Conservation (phyloP, 805 yeast genomes). For the Kuraishia piskuri region DNA sequence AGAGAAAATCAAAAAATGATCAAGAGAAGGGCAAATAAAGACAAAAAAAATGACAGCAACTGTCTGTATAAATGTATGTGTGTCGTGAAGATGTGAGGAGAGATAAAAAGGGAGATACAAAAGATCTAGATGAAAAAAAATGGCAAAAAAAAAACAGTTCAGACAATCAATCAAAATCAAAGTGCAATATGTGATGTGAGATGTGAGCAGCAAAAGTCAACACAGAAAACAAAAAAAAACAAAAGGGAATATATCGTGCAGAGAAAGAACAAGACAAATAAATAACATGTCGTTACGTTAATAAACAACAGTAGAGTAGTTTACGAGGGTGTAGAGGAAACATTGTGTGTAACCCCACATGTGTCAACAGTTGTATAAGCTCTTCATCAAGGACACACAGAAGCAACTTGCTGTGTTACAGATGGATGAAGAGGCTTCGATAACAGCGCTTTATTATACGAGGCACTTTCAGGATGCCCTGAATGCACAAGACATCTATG, state of each 20-base stretch:
- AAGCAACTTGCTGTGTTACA: too few species aligned
- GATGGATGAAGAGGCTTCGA: too few species aligned
- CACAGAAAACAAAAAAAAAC: not conserved
- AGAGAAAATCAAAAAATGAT: conserved; percentile 3
- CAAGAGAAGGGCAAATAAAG: not conserved
- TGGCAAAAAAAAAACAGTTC: not conserved
- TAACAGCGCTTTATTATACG: too few species aligned
- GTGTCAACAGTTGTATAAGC: too few species aligned
- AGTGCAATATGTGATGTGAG: not conserved
- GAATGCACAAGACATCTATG: too few species aligned
- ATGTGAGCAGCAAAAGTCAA: not conserved
- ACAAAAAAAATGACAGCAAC: conserved; percentile 1
- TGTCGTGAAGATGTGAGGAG: not conserved
- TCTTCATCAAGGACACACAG: too few species aligned
- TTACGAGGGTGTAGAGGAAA: too few species aligned
- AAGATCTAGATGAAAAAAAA: not conserved
- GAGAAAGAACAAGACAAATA: not conserved
- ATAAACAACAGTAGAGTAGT: conserved; percentile 30
- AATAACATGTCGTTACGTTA: conserved; percentile 19
- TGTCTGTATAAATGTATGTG: not conserved
- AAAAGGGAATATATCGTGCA: not conserved
- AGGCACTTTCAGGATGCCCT: too few species aligned
- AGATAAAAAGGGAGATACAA: not conserved
- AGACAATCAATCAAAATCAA: not conserved
- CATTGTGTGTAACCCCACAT: too few species aligned